Conservation (phyloP, 1,284 basidiomycete species). For the Agroathelia rolfsii region DNA sequence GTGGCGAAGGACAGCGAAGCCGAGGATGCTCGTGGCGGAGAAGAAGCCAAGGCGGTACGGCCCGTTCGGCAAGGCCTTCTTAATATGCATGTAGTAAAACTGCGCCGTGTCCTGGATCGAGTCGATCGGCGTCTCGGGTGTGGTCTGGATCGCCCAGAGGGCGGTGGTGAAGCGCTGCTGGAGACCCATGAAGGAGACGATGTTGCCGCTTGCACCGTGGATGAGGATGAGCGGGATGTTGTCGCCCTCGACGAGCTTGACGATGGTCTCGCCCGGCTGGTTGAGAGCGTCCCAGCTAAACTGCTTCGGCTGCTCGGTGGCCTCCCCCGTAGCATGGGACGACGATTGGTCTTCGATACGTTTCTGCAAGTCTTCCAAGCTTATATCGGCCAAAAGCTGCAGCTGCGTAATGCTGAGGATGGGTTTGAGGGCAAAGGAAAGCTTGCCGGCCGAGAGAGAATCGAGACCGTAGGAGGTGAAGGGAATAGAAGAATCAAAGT, state of each 20-base stretch:
- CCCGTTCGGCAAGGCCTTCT: constrained; percentile 10
- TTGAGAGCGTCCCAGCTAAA: constrained; percentile 8
- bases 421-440: constrained; percentile 23
- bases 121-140: constrained; percentile 13
- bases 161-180: constrained; percentile 11
- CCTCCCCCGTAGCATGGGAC: too few species aligned
- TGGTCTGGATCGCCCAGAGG: constrained; percentile 14
- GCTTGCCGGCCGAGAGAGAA: constrained; percentile 26
- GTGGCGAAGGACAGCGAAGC: constrained; percentile 8
- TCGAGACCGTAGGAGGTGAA: constrained; percentile 32
- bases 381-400: constrained; percentile 26
- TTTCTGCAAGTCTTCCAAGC: constrained; percentile 17
- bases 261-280: constrained; percentile 9
- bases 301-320: too few species aligned
- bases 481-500: constrained; percentile 27
- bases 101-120: constrained; percentile 9
- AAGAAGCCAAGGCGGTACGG: constrained; percentile 16
- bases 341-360: too few species aligned
- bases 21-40: constrained; percentile 10
- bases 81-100: constrained; percentile 14
- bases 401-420: constrained; percentile 24
- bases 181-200: constrained; percentile 9
- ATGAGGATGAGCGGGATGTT: constrained; percentile 13
- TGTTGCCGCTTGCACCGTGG: constrained; percentile 13
- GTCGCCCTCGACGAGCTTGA: constrained; percentile 11